A percentile compares a stretch with the other conserved stretches of the same genome.
These are phyloP conservation scores for Neurospora cerealis DNA, from an alignment of 495 filamentous ascomycete genomes.

Conservation along the genomic window DNA sequence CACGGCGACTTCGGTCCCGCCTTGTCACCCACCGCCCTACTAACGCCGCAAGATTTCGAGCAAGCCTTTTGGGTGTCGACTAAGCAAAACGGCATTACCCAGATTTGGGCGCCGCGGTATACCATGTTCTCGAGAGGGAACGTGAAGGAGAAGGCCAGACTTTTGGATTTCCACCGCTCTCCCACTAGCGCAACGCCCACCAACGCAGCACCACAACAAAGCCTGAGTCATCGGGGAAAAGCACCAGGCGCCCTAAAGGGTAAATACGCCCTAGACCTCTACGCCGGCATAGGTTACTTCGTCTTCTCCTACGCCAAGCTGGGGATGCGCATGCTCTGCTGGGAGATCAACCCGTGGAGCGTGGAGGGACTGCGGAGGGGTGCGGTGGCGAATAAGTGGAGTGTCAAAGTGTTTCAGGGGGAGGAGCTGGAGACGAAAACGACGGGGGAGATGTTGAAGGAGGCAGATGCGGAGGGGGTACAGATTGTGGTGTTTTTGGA, in stretches of 20 bases:
- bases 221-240: not conserved
- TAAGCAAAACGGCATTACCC: slow-evolving; percentile 68
- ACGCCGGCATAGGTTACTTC: slow-evolving; percentile 91
- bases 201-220: not conserved
- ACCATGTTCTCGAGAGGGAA: slow-evolving; percentile 93
- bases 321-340: slow-evolving; percentile 71
- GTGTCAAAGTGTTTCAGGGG: slow-evolving; percentile 37
- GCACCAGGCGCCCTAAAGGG: not conserved
- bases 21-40: not conserved
- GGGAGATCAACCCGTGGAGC: slow-evolving; percentile 85
- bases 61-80: slow-evolving; percentile 65
- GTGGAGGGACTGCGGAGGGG: slow-evolving; percentile 72
- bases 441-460: not conserved
- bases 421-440: not conserved
- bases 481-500: slow-evolving; percentile 60
- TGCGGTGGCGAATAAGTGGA: slow-evolving; percentile 57
- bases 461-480: slow-evolving; percentile 16
- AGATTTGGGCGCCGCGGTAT: slow-evolving; percentile 77
- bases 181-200: not conserved
- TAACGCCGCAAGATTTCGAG: slow-evolving; percentile 38
- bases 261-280: slow-evolving; percentile 64
- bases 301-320: slow-evolving; percentile 65
- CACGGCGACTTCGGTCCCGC: slow-evolving; percentile 57
- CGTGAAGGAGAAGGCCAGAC: slow-evolving; percentile 72
- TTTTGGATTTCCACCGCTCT: slow-evolving; percentile 39